A percentile compares a stretch with the other conserved stretches of the same genome.
Evolutionary conservation across 768 basidiomycete species (phyloP).

Genomic region (Agaricus sinodeliciosus): DNA sequence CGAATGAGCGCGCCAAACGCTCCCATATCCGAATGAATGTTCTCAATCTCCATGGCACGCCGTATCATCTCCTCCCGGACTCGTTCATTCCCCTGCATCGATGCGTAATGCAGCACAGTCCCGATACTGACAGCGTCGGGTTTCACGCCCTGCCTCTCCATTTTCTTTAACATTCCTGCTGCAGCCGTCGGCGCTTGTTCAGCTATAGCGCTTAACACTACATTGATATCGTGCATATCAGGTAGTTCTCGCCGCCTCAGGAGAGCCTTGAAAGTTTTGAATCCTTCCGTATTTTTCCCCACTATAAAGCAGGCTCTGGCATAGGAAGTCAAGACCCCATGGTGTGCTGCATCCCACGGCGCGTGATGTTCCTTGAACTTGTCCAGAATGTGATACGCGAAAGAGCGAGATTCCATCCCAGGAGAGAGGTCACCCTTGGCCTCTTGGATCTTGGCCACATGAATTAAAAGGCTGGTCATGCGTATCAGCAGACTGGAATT

Average conservation of each 20-base stretch:
- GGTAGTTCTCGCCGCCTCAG: constrained; percentile 44
- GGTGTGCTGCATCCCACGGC: constrained; percentile 41
- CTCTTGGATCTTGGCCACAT: constrained; percentile 18
- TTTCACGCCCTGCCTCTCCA: constrained; percentile 38
- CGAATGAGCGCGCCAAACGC: constrained; percentile 43
- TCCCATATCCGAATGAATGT: constrained; percentile 36
- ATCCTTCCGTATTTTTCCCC: constrained; percentile 39
- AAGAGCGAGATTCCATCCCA: neutral
- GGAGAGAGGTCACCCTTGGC: constrained; percentile 2
- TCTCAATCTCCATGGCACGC: constrained; percentile 29
- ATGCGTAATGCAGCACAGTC: constrained; percentile 56
- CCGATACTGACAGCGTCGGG: constrained; percentile 54
- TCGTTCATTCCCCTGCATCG: constrained; percentile 33
- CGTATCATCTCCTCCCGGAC: constrained; percentile 38
- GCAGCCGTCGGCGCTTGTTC: constrained; percentile 41
- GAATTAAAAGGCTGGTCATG: constrained; percentile 42
- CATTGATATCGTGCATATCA: constrained; percentile 60
- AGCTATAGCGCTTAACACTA: constrained; percentile 50
- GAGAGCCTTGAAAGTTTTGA: constrained; percentile 39
- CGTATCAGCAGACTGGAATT: constrained; percentile 38
- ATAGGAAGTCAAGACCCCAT: constrained; percentile 49
- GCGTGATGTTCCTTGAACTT: constrained; percentile 36
- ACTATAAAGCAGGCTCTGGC: constrained; percentile 58
- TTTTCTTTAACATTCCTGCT: constrained; percentile 39
- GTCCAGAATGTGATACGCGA: constrained; percentile 29